Evolutionary conservation across 441 rosid species (phyloP).

Genomic region (California macrophylla): DNA sequence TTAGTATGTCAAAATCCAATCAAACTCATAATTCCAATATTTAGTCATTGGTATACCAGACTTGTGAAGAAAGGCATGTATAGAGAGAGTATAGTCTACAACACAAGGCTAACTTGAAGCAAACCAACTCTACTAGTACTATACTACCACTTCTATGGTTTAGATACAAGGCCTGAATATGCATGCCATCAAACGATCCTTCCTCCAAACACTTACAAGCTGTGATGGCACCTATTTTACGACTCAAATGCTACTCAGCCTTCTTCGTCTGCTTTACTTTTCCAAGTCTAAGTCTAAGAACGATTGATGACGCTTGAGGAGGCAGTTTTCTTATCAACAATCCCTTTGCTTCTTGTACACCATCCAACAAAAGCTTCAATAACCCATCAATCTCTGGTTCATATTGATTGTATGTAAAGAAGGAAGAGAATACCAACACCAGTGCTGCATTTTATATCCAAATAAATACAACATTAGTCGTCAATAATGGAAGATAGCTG

Average conservation of each 20-base stretch:
- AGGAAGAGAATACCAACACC: conserved; percentile 54
- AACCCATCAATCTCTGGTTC: conserved; percentile 56
- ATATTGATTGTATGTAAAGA: conserved; percentile 72
- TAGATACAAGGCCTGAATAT: not conserved
- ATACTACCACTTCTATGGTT: not conserved
- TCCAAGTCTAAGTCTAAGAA: not conserved
- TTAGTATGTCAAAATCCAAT: too few relatives aligned
- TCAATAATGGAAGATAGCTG: not conserved
- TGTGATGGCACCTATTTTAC: not conserved
- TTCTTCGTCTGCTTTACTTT: not conserved
- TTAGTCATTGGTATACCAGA: not conserved
- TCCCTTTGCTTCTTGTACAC: conserved; percentile 22
- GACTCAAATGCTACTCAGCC: not conserved
- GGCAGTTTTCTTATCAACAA: conserved; percentile 31
- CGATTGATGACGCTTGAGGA: conserved; percentile 17
- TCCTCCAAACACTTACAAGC: conserved; percentile 1
- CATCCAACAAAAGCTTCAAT: conserved; percentile 23
- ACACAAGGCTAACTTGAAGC: not conserved
- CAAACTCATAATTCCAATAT: not conserved
- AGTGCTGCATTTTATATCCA: conserved; percentile 39
- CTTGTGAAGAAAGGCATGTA: not conserved
- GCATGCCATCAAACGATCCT: not conserved
- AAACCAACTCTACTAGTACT: not conserved
- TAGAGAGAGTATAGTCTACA: not conserved
- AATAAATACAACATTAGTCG: conserved; percentile 9